Conservation (phyloP, 352 stramenopile species). For the Phytophthora colocasiae region DNA sequence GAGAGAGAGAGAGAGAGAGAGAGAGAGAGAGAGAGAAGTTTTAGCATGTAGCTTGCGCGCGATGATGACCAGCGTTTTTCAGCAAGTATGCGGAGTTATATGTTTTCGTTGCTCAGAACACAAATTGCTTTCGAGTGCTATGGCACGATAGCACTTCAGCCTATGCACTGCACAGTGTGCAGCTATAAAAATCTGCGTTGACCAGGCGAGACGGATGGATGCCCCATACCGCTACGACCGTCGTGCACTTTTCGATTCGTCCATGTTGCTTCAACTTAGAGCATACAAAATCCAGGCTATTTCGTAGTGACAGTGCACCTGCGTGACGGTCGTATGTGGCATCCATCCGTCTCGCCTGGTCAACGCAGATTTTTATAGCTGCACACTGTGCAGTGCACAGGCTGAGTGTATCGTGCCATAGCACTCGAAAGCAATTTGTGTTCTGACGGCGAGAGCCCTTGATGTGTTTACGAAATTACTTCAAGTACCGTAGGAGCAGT, state of each 20-base stretch:
- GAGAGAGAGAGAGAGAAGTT: not conserved
- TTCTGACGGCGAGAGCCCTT: not conserved
- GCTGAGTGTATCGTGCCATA: no score
- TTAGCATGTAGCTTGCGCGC: not conserved
- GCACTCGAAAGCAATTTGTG: not conserved
- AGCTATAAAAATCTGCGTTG: not conserved
- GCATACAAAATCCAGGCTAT: no score
- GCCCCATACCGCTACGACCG: no score
- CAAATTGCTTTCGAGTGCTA: not conserved
- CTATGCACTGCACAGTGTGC: no score
- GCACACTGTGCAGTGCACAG: no score
- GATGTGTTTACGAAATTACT: no score
- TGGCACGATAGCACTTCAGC: no score
- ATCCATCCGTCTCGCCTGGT: not conserved
- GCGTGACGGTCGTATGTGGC: not conserved
- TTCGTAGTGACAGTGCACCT: not conserved
- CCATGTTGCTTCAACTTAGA: no score
- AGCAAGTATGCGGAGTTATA: not conserved
- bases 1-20: not conserved
- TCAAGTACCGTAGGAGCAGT: no score
- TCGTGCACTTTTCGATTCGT: no score
- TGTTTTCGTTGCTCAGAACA: not conserved
- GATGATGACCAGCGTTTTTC: not conserved
- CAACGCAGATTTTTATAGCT: no score
- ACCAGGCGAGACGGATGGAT: not conserved